A percentile compares a stretch with the other conserved stretches of the same genome.
These are phyloP conservation scores for Lactarius sanguifluus DNA, from an alignment of 768 basidiomycete genomes.

Conservation along the genomic window DNA sequence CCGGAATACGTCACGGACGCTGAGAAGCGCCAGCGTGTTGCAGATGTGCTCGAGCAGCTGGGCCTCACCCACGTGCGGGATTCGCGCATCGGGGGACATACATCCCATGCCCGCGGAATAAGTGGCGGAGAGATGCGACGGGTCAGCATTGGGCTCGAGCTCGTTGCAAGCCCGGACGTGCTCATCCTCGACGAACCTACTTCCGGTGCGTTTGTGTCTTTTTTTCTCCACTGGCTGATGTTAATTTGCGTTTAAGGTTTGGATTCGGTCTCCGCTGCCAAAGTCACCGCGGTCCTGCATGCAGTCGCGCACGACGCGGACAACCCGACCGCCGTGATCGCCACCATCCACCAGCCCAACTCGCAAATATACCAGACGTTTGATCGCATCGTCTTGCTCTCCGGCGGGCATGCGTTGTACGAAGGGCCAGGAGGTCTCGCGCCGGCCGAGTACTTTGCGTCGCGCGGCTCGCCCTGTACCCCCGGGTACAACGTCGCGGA, in stretches of 20 bases:
- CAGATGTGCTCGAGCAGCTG: slow-evolving; percentile 70
- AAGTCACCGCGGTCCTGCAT: slow-evolving; percentile 45
- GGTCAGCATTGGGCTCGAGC: slow-evolving; percentile 56
- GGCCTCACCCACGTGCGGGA: slow-evolving; percentile 71
- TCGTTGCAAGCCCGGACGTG: slow-evolving; percentile 60
- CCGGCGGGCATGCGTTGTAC: slow-evolving; percentile 50
- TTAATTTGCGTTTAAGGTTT: slow-evolving; percentile 40
- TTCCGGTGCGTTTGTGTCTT: slow-evolving; percentile 53
- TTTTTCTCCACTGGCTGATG: no score
- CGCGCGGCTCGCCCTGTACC: slow-evolving; percentile 49
- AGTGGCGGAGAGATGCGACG: slow-evolving; percentile 68
- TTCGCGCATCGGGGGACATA: slow-evolving; percentile 67
- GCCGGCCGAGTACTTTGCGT: slow-evolving; percentile 66
- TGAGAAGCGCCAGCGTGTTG: slow-evolving; percentile 68
- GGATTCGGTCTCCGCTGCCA: slow-evolving; percentile 34
- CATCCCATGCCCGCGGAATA: slow-evolving; percentile 62
- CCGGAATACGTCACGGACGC: slow-evolving; percentile 65
- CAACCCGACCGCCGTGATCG: slow-evolving; percentile 65
- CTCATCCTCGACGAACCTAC: slow-evolving; percentile 65
- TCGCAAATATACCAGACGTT: slow-evolving; percentile 61
- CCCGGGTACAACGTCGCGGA: slow-evolving; percentile 92
- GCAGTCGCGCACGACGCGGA: slow-evolving; percentile 67
- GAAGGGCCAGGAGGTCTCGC: slow-evolving; percentile 58
- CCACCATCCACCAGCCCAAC: slow-evolving; percentile 68
- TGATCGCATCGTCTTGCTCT: slow-evolving; percentile 56